A percentile compares a stretch with the other conserved stretches of the same genome.
These are phyloP conservation scores for Kernera saxatilis DNA, from an alignment of 345 rosid genomes.

Conservation along the genomic window DNA sequence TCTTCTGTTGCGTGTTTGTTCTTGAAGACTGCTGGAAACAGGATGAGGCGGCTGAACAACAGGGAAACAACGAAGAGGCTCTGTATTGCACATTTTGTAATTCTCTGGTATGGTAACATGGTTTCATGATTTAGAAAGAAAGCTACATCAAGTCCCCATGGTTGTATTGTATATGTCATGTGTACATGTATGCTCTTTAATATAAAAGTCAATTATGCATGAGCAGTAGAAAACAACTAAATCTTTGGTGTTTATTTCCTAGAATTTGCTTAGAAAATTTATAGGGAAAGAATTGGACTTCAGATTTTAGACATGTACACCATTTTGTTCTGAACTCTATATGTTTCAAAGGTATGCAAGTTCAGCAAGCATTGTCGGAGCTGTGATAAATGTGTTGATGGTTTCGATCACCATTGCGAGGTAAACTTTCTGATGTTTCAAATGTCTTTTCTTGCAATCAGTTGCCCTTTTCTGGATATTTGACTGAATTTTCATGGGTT, in stretches of 20 bases:
- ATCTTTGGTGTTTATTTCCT: not conserved
- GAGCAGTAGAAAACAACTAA: not conserved
- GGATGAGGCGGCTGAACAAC: slow-evolving; percentile 46
- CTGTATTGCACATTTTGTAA: slow-evolving; percentile 83
- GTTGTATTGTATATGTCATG: not conserved
- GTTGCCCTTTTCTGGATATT: not conserved
- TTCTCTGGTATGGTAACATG: slow-evolving; percentile 61
- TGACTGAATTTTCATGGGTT: not conserved
- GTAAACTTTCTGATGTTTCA: slow-evolving; percentile 36
- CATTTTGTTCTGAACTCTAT: slow-evolving; percentile 1
- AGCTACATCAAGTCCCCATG: not conserved
- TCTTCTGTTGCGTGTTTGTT: slow-evolving; percentile 63
- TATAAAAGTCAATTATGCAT: not conserved
- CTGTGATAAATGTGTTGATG: slow-evolving; percentile 91
- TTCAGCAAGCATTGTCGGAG: slow-evolving; percentile 90
- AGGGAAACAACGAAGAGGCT: slow-evolving; percentile 55
- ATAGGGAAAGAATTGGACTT: not conserved
- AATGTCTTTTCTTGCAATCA: not conserved
- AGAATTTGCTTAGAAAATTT: not conserved
- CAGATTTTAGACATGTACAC: not conserved
- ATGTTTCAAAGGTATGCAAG: slow-evolving; percentile 62
- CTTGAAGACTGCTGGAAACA: slow-evolving; percentile 78
- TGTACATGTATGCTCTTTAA: not conserved
- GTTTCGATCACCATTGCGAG: slow-evolving; percentile 95
- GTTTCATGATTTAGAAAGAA: not conserved